phyloP scores from a whole-genome alignment of 176 grass and related monocot genomes.

The Juncus inflexus region DNA sequence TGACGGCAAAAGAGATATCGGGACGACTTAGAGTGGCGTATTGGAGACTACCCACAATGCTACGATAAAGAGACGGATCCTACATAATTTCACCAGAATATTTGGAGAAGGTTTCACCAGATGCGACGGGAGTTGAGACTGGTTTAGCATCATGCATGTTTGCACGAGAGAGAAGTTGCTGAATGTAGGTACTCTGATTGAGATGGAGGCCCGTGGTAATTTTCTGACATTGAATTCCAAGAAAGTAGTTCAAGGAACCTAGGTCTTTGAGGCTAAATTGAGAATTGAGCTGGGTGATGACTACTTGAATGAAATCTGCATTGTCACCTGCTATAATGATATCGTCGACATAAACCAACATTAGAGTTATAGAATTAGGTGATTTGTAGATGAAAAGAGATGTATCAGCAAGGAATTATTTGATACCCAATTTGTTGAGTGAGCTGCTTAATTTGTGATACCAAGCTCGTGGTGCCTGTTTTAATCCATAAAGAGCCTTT shows the following conservation, averaged over 20 bases:
- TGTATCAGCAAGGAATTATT: not conserved
- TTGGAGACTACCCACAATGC: no score
- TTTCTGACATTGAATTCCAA: not conserved
- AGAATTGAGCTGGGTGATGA: not conserved
- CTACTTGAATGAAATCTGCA: not conserved
- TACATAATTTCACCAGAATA: not conserved
- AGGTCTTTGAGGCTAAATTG: not conserved
- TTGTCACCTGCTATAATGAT: not conserved
- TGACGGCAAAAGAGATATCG: slow-evolving; percentile 6
- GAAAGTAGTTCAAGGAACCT: not conserved
- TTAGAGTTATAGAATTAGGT: not conserved
- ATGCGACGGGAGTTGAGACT: not conserved
- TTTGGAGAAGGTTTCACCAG: not conserved
- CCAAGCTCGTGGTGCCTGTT: not conserved
- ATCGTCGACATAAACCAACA: slow-evolving; percentile 15
- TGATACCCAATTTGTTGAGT: not conserved
- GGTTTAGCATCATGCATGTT: not conserved
- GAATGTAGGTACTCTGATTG: not conserved
- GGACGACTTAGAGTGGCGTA: not conserved
- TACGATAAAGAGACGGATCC: not conserved
- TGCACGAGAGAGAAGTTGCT: not conserved
- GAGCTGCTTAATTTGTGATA: not conserved
- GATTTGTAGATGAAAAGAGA: not conserved
- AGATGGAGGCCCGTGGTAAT: not conserved
- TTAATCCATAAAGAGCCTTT: not conserved